Percentiles rank a stretch among this genome's conserved stretches.
Conservation (phyloP, 805 yeast genomes). For the Cyberlindnera subsufficiens region DNA sequence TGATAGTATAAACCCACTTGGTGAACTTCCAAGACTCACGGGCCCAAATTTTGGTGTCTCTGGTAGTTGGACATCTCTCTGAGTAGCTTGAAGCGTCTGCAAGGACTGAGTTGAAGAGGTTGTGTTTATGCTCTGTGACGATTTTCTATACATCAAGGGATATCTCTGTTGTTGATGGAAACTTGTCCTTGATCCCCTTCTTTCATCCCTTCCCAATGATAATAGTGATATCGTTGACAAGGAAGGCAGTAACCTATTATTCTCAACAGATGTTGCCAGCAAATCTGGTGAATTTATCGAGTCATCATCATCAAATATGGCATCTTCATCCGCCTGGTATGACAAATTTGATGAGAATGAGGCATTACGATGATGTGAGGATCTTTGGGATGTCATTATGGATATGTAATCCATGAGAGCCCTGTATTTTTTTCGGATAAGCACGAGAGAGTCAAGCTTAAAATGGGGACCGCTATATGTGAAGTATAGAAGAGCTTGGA, state of each 20-base stretch:
- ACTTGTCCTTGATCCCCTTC: neutral
- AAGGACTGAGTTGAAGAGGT: constrained; percentile 4
- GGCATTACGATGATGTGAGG: too few species aligned
- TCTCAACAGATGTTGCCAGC: constrained; percentile 19
- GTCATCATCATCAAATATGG: constrained; percentile 17
- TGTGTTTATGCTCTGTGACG: constrained; percentile 4
- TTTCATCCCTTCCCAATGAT: constrained; percentile 16
- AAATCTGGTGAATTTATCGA: constrained; percentile 17
- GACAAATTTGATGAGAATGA: too few species aligned
- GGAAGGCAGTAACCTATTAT: constrained; percentile 13
- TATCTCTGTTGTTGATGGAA: constrained; percentile 21
- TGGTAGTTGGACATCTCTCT: constrained; percentile 8
- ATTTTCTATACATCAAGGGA: constrained; percentile 8
- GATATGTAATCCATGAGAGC: too few species aligned
- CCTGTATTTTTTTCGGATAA: too few species aligned
- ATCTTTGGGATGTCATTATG: too few species aligned
- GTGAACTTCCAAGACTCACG: constrained; percentile 17
- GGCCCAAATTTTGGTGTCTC: constrained; percentile 22
- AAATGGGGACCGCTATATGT: too few species aligned
- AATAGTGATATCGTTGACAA: constrained; percentile 21
- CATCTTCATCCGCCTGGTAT: constrained; percentile 10
- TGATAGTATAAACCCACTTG: constrained; percentile 16
- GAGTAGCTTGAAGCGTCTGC: constrained; percentile 11
- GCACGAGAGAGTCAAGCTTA: too few species aligned
- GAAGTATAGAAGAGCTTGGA: too few species aligned